Conservation (phyloP, 768 basidiomycete species). For the Pleurotus tuoliensis region DNA sequence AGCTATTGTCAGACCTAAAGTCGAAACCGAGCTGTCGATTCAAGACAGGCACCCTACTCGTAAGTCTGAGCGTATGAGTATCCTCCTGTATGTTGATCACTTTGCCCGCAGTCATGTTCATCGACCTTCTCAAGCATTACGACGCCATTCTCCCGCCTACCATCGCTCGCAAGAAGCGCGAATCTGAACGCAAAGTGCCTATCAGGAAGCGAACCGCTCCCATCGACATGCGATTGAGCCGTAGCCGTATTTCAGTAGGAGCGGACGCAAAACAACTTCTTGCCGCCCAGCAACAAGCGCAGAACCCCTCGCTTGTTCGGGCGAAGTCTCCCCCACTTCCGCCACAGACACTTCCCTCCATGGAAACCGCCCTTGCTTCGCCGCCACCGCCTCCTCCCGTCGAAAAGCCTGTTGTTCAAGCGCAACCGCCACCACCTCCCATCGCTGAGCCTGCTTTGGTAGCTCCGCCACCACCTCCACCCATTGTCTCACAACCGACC, state of each 20-base stretch:
- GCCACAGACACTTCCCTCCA: constrained; percentile 9
- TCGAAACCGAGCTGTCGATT: constrained; percentile 80
- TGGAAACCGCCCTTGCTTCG: constrained; percentile 13
- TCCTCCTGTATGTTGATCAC: neutral
- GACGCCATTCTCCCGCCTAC: constrained; percentile 72
- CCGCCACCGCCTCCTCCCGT: constrained; percentile 20
- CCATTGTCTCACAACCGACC: constrained; percentile 13
- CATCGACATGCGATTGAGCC: constrained; percentile 84
- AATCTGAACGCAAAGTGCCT: constrained; percentile 82
- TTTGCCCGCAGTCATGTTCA: constrained; percentile 60
- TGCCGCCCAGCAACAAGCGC: constrained; percentile 63
- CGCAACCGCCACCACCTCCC: constrained; percentile 12
- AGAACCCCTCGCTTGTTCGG: constrained; percentile 41
- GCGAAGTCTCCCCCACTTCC: constrained; percentile 32
- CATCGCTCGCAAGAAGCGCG: constrained; percentile 80
- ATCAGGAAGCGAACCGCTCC: constrained; percentile 83
- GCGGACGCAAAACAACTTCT: constrained; percentile 68
- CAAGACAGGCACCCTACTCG: constrained; percentile 87
- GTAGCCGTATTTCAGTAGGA: constrained; percentile 69
- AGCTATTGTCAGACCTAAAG: constrained; percentile 81
- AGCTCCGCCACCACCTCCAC: constrained; percentile 18
- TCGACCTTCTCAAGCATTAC: constrained; percentile 80
- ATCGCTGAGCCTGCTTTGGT: constrained; percentile 13
- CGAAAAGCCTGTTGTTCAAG: neutral
- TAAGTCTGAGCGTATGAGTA: constrained; percentile 27